Evolutionary conservation across 768 basidiomycete genomes (phyloP).

Genomic region (Kwoniella shandongensis): DNA sequence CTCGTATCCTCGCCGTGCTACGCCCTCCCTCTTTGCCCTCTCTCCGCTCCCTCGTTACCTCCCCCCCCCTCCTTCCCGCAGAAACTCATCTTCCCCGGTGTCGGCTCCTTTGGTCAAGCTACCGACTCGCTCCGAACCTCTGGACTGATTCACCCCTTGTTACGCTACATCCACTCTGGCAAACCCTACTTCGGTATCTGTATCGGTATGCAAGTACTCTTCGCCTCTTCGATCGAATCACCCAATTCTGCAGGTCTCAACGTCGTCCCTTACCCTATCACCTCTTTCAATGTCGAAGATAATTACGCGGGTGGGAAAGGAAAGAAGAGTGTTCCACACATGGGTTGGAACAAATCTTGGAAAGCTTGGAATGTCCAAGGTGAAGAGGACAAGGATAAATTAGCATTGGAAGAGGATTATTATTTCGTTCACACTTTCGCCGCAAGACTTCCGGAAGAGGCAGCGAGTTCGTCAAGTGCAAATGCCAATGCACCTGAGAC

Average conservation of each 20-base stretch:
- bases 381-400: constrained; percentile 44
- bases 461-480: constrained; percentile 25
- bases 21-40: neutral
- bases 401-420: constrained; percentile 63
- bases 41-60: neutral
- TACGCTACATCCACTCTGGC: constrained; percentile 78
- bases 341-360: constrained; percentile 90
- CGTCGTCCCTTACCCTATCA: constrained; percentile 77
- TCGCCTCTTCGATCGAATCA: constrained; percentile 79
- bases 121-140: constrained; percentile 70
- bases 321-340: constrained; percentile 89
- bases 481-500: neutral
- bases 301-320: constrained; percentile 44
- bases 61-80: constrained; percentile 53
- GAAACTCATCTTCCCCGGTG: constrained; percentile 95
- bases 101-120: constrained; percentile 88
- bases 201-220: constrained; percentile 97
- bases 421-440: constrained; percentile 96
- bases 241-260: constrained; percentile 69
- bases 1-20: neutral
- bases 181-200: constrained; percentile 92
- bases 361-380: constrained; percentile 58
- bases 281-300: constrained; percentile 59
- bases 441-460: constrained; percentile 44
- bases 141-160: constrained; percentile 76